Percentiles rank a stretch among this genome's conserved stretches.
Conservation (phyloP, 805 yeast species). For the Teunomyces funiuensis region DNA sequence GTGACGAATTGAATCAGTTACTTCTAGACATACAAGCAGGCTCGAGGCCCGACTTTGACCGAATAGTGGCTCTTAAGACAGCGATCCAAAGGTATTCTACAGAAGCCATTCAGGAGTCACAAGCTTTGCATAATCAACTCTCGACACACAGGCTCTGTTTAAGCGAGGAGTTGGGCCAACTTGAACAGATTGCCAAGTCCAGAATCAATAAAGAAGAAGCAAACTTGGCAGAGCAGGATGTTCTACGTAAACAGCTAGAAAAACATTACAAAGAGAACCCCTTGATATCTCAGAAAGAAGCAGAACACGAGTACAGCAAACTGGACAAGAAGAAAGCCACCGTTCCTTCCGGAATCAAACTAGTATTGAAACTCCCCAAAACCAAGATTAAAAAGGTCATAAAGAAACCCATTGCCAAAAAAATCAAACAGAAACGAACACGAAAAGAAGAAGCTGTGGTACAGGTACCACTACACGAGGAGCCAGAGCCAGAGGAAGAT, state of each 20-base stretch:
- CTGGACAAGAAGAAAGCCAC: neutral
- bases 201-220: conserved; percentile 7
- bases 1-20: conserved; percentile 7
- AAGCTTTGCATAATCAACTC: conserved; percentile 31
- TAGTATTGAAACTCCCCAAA: conserved; percentile 10
- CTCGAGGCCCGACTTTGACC: neutral
- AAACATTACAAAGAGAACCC: conserved; percentile 37
- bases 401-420: neutral
- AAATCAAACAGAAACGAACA: conserved; percentile 1
- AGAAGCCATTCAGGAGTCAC: conserved; percentile 28
- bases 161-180: conserved; percentile 25
- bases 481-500: conserved; percentile 10
- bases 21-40: conserved; percentile 8
- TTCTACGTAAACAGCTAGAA: conserved; percentile 29
- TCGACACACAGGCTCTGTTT: conserved; percentile 27
- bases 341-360: conserved; percentile 9
- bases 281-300: conserved; percentile 38
- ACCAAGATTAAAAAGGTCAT: conserved; percentile 1
- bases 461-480: neutral
- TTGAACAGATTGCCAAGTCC: conserved; percentile 8
- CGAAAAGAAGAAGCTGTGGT: conserved; percentile 1
- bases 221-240: conserved; percentile 14
- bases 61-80: neutral
- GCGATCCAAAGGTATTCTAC: conserved; percentile 10
- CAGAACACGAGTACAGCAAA: conserved; percentile 11